Conservation (phyloP, 2,329 filamentous ascomycete species). For the Sporothrix protearum region DNA sequence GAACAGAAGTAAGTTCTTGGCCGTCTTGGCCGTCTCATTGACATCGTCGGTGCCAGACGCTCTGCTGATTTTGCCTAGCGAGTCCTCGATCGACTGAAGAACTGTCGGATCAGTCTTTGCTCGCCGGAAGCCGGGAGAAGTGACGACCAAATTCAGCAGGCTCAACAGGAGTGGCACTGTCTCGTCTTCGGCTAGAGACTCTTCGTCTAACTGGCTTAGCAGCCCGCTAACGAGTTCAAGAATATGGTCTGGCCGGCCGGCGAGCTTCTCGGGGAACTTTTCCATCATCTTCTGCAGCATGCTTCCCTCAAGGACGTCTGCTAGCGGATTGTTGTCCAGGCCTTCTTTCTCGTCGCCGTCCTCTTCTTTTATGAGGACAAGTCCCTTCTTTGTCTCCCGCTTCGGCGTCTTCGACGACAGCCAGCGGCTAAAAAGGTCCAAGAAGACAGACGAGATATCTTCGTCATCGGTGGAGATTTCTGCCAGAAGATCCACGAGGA, state of each 20-base stretch:
- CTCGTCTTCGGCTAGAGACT: constrained; percentile 41
- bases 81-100: constrained; percentile 46
- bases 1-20: constrained; percentile 54
- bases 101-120: constrained; percentile 43
- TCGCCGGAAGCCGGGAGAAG: constrained; percentile 54
- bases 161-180: constrained; percentile 54
- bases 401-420: constrained; percentile 37
- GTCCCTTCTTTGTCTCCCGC: constrained; percentile 26
- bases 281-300: constrained; percentile 64
- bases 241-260: constrained; percentile 61
- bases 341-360: constrained; percentile 33
- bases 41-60: constrained; percentile 32
- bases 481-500: constrained; percentile 49
- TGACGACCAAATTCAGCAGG: constrained; percentile 58
- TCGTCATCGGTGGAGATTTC: constrained; percentile 51
- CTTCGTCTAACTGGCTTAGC: constrained; percentile 44
- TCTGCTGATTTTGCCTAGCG: constrained; percentile 45
- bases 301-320: constrained; percentile 55
- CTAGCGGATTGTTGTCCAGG: constrained; percentile 40
- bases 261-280: constrained; percentile 59
- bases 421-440: constrained; percentile 58
- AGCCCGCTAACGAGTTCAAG: constrained; percentile 62
- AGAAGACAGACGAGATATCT: constrained; percentile 58
- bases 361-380: constrained; percentile 31
- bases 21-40: constrained; percentile 48